Base-by-base conservation (phyloP, 805 yeast species). In the Lipomyces mesembrius region DNA sequence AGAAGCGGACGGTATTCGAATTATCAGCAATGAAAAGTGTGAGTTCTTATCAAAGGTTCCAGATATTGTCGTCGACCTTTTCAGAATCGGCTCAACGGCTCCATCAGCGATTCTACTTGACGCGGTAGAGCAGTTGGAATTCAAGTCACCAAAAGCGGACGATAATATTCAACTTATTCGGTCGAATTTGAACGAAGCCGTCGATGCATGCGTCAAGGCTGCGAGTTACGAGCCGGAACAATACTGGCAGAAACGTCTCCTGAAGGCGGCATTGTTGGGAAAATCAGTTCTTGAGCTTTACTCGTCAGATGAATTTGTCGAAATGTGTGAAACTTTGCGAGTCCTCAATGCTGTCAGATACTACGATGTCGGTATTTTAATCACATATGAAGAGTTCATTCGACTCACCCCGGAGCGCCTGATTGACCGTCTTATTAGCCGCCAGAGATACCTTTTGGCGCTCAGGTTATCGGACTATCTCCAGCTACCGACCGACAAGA, bases 201-300 rank as follows among this genome's bases (percentile, higher is more conserved):
- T 94, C 0, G 82, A 83, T 43, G 85, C 83, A 22, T 91, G 97
- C 75, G 83, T 92, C 3, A 78, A 83, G 1, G 96, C 96, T 0
- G 89, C 97, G 0, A 77, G 86, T 2, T 88, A 87, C 63, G 98
- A 94, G 73, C 87, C 91, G 72, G 91, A 88, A 68, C 84, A 90
- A 0, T 80, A 82, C 61, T 85, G 93, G 88, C 99, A 95, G 73
- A 92, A 92, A 75, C 85, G 84, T 60, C 79, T 94, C 9, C 77
- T 95, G 51, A 83, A 86, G 62, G 97, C 97, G 1, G 97, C 93
- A 0, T 81, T 90, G 0, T 91, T 93, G 78, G 99, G 98, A 0
- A 95, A 94, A 72, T 83, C 90, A 0, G 74, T 83, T 53, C 75
- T 83, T 56, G 85, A 83, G 8, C 74, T 81, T 2, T 85, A 83